These are phyloP conservation scores for Solanum raphanifolium DNA, from an alignment of 257 asterid species.

Conservation along the genomic window DNA sequence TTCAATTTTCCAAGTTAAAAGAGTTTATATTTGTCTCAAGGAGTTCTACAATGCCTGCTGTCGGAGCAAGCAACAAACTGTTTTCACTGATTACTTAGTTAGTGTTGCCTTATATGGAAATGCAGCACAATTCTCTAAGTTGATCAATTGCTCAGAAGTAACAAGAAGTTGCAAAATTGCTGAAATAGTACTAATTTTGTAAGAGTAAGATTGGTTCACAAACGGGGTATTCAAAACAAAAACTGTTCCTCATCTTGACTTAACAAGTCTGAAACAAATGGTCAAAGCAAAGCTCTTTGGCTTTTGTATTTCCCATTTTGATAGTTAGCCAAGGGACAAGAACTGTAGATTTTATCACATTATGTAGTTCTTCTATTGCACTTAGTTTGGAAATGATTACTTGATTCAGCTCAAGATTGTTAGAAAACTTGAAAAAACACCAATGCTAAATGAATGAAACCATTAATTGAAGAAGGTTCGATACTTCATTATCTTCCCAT, in stretches of 20 bases:
- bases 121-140: neutral
- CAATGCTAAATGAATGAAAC: neutral
- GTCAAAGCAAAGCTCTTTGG: no score
- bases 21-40: neutral
- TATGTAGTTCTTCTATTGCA: no score
- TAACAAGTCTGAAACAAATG: constrained; percentile 23
- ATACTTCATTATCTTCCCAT: neutral
- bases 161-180: neutral
- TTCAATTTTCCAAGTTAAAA: neutral
- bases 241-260: constrained; percentile 55
- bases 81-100: neutral
- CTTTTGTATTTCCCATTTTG: no score
- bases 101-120: neutral
- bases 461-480: neutral
- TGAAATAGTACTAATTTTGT: neutral
- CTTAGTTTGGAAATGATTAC: no score
- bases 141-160: neutral
- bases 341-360: no score
- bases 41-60: neutral
- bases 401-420: neutral
- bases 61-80: neutral
- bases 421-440: neutral
- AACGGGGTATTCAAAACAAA: constrained; percentile 31
- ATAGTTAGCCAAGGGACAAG: no score
- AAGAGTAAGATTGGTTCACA: neutral